These are phyloP conservation scores for Thalassia testudinum DNA, from an alignment of 116 monocot species.

Conservation along the genomic window DNA sequence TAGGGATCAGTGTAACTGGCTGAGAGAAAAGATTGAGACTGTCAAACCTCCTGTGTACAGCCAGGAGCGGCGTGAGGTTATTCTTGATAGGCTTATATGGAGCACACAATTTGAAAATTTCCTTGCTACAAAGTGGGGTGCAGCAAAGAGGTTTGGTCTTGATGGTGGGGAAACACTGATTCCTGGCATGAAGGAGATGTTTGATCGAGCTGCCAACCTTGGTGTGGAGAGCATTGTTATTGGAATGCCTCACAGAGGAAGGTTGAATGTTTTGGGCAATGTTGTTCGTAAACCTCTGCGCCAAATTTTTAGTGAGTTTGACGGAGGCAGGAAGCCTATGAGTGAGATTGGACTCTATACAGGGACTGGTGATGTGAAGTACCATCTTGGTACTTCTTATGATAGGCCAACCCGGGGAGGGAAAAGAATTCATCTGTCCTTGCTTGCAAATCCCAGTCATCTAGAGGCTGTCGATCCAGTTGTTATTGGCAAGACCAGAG, in stretches of 20 bases:
- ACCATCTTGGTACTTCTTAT: constrained; percentile 25
- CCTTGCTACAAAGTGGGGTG: constrained; percentile 18
- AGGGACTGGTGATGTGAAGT: constrained; percentile 27
- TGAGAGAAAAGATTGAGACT: constrained; percentile 24
- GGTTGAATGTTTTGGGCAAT: constrained; percentile 22
- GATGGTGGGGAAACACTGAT: constrained; percentile 27
- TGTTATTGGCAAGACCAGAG: constrained; percentile 68
- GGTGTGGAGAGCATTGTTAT: constrained; percentile 24
- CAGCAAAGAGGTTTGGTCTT: constrained; percentile 22
- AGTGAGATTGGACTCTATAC: constrained; percentile 17
- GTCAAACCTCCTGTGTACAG: constrained; percentile 9
- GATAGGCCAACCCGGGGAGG: constrained; percentile 21
- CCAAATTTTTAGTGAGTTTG: constrained; percentile 24
- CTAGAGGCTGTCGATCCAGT: constrained; percentile 82
- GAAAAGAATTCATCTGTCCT: constrained; percentile 20
- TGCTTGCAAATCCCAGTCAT: constrained; percentile 63
- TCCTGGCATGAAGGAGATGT: constrained; percentile 34
- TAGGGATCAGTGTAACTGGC: constrained; percentile 22
- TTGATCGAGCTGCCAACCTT: constrained; percentile 20
- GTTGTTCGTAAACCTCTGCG: constrained; percentile 19
- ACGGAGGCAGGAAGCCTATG: constrained; percentile 10
- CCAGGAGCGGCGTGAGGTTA: constrained; percentile 16
- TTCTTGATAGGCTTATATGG: constrained; percentile 25
- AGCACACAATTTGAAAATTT: constrained; percentile 22
- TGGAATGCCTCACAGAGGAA: constrained; percentile 24